phyloP scores from a whole-genome alignment of 192 early-diverging fungal species.

The Funneliformis geosporum region DNA sequence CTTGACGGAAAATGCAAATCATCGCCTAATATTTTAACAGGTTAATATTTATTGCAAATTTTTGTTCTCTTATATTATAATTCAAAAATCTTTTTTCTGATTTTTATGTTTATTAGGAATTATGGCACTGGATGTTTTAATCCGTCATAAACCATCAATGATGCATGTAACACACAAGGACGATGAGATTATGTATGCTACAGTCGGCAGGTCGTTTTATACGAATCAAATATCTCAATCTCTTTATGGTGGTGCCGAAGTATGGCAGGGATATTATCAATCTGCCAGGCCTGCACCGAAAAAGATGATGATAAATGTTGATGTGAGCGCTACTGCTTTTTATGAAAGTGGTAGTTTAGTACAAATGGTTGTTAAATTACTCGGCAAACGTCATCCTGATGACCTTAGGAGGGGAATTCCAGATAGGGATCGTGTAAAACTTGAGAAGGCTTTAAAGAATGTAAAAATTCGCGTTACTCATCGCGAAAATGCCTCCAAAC shows the following conservation, averaged over 20 bases:
- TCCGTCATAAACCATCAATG: slow-evolving; percentile 80
- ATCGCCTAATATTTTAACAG: slow-evolving; percentile 39
- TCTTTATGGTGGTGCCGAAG: slow-evolving; percentile 75
- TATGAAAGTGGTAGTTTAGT: slow-evolving; percentile 68
- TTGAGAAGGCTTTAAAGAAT: slow-evolving; percentile 57
- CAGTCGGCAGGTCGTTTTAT: slow-evolving; percentile 89
- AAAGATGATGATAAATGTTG: slow-evolving; percentile 72
- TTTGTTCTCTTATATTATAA: neutral
- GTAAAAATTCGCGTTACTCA: slow-evolving; percentile 60
- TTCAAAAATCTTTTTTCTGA: neutral
- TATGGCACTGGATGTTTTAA: slow-evolving; percentile 76
- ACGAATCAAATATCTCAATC: slow-evolving; percentile 59
- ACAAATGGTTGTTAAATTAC: slow-evolving; percentile 67
- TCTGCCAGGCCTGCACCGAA: slow-evolving; percentile 63
- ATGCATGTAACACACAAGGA: slow-evolving; percentile 41
- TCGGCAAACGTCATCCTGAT: slow-evolving; percentile 52
- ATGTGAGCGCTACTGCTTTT: slow-evolving; percentile 71
- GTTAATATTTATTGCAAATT: slow-evolving; percentile 45
- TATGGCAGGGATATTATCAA: slow-evolving; percentile 94
- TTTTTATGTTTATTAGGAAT: slow-evolving; percentile 43
- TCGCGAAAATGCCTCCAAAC: slow-evolving; percentile 58
- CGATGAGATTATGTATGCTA: slow-evolving; percentile 39
- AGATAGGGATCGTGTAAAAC: slow-evolving; percentile 46
- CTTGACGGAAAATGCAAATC: slow-evolving; percentile 42
- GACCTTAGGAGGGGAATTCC: slow-evolving; percentile 51